These are phyloP conservation scores for Botryotinia calthae DNA, from an alignment of 2,329 filamentous ascomycete genomes.

Conservation along the genomic window DNA sequence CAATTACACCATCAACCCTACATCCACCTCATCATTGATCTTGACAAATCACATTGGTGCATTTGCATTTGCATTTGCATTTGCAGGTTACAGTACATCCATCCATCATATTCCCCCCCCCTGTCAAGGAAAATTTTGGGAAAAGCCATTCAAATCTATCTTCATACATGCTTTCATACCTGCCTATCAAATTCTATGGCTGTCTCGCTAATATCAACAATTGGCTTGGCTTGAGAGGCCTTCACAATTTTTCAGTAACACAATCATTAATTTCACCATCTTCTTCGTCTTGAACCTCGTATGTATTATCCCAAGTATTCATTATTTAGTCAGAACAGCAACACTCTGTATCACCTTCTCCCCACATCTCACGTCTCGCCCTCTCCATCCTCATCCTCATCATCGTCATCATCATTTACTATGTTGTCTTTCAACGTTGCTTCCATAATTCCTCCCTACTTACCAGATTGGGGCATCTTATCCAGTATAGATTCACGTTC, in stretches of 20 bases:
- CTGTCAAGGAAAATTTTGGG: slow-evolving; percentile 4
- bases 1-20: background rate
- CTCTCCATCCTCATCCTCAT: background rate
- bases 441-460: background rate
- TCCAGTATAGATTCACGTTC: background rate
- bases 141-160: background rate
- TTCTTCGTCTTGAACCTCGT: background rate
- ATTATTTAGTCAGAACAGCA: slow-evolving; percentile 7
- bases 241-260: background rate
- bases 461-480: background rate
- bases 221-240: slow-evolving; percentile 4
- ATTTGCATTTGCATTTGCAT: background rate
- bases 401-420: background rate
- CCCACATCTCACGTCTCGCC: background rate
- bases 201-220: slow-evolving; percentile 12
- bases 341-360: background rate
- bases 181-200: background rate
- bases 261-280: background rate
- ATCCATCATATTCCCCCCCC: slow-evolving; percentile 9
- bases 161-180: background rate
- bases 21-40: background rate
- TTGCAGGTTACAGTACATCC: slow-evolving; percentile 14
- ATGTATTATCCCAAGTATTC: background rate
- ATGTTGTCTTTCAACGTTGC: background rate
- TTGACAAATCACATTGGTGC: background rate